These are phyloP conservation scores for Phytophthora sojae DNA, from an alignment of 352 stramenopile species.

Conservation along the genomic window DNA sequence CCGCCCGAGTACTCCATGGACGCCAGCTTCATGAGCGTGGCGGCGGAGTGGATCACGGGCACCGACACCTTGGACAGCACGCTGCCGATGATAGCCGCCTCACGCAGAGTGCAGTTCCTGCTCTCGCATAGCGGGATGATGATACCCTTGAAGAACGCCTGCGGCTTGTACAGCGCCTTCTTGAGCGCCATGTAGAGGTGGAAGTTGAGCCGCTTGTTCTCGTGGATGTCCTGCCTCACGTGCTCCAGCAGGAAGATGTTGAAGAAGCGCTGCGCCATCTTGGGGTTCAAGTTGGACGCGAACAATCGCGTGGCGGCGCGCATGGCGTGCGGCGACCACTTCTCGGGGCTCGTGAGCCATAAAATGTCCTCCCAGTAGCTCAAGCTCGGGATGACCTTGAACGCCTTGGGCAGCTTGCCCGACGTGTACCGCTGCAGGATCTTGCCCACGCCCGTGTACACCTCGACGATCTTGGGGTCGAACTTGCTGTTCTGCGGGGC, in stretches of 20 bases:
- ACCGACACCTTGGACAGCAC: slow-evolving; percentile 99
- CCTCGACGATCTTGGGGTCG: slow-evolving; percentile 97
- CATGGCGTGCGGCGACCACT: slow-evolving; percentile 99
- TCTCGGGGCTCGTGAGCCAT: slow-evolving; percentile 97
- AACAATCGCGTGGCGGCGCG: slow-evolving; percentile 98
- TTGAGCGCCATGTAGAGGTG: slow-evolving; percentile 99
- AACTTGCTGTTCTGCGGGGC: slow-evolving; percentile 67
- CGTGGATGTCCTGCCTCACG: slow-evolving; percentile 96
- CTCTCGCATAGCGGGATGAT: slow-evolving; percentile 97
- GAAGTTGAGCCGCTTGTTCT: slow-evolving; percentile 99
- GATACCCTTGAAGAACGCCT: slow-evolving; percentile 99
- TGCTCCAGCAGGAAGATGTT: slow-evolving; percentile 98
- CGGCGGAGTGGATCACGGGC: slow-evolving; percentile 98
- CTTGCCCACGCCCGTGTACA: slow-evolving; percentile 99
- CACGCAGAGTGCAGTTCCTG: slow-evolving; percentile 95
- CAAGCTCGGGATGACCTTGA: slow-evolving; percentile 99
- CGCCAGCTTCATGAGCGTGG: slow-evolving; percentile 98
- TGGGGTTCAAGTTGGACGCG: slow-evolving; percentile 99
- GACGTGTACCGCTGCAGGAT: slow-evolving; percentile 97
- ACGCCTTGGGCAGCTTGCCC: slow-evolving; percentile 99
- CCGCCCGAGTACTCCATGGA: slow-evolving; percentile 97
- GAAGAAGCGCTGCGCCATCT: slow-evolving; percentile 99
- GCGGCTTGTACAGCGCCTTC: slow-evolving; percentile 99
- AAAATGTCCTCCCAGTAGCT: slow-evolving; percentile 99
- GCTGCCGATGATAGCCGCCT: slow-evolving; percentile 98